A percentile compares a stretch with the other conserved stretches of the same genome.
Conservation (phyloP, 1,139 yeast genomes). For the Fermentozyma sake region DNA sequence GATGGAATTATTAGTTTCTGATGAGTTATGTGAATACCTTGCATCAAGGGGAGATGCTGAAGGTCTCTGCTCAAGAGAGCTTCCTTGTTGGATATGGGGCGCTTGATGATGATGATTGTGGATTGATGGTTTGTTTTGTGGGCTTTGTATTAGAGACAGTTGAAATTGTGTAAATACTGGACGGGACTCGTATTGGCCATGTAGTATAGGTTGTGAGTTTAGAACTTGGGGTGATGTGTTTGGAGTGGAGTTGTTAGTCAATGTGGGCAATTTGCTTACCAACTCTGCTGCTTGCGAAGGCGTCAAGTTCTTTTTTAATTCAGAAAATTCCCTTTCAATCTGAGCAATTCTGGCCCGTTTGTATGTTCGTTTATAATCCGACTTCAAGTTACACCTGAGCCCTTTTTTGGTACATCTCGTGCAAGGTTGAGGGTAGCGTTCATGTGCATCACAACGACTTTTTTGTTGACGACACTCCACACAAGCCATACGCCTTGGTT, state of each 20-base stretch:
- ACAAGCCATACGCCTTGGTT: constrained; percentile 72
- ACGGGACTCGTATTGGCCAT: too few relatives aligned
- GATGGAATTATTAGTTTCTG: constrained; percentile 21
- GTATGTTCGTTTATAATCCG: constrained; percentile 83
- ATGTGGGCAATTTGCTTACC: constrained; percentile 28
- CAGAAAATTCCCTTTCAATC: constrained; percentile 74
- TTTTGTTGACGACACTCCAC: constrained; percentile 96
- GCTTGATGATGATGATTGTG: constrained; percentile 6
- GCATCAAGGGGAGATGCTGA: constrained; percentile 5
- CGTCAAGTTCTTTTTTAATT: constrained; percentile 56
- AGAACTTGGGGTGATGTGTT: not conserved
- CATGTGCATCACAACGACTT: constrained; percentile 81
- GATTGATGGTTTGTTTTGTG: not conserved
- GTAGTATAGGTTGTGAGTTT: constrained; percentile 1
- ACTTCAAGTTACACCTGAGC: constrained; percentile 65
- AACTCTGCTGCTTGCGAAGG: constrained; percentile 47
- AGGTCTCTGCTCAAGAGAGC: too few relatives aligned
- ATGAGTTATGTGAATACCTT: constrained; percentile 11
- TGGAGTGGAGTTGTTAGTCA: constrained; percentile 1
- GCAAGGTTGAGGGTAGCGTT: constrained; percentile 76
- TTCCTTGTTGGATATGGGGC: too few relatives aligned
- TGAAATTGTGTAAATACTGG: too few relatives aligned
- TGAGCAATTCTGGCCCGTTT: constrained; percentile 83
- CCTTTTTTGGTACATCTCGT: constrained; percentile 71
- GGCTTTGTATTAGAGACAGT: not conserved